These are phyloP conservation scores for Talaromyces sp. DNA, from an alignment of 2,329 filamentous ascomycete genomes.

Conservation along the genomic window DNA sequence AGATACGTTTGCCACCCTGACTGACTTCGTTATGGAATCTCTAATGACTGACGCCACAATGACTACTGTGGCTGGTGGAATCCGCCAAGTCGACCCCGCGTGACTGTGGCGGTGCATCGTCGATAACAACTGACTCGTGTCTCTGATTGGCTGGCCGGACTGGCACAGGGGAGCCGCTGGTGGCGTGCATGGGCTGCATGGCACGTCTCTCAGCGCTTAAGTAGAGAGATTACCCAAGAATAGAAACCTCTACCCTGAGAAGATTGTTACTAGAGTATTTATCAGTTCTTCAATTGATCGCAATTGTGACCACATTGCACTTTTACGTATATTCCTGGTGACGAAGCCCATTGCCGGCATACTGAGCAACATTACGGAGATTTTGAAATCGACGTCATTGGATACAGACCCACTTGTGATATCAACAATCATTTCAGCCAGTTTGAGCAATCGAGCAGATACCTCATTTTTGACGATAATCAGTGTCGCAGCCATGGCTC, in stretches of 20 bases:
- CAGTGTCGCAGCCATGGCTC: conserved; percentile 12
- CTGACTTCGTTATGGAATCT: too few species aligned
- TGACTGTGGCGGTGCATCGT: conserved; percentile 4
- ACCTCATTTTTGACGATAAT: neutral
- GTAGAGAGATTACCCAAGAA: neutral
- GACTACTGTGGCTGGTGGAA: neutral
- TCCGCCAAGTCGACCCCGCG: neutral
- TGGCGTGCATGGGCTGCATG: conserved; percentile 8
- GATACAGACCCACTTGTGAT: conserved; percentile 11
- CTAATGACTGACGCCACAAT: neutral
- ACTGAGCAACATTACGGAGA: neutral
- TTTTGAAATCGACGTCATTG: conserved; percentile 14
- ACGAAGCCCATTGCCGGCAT: neutral
- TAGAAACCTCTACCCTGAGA: neutral
- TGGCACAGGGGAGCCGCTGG: conserved; percentile 9
- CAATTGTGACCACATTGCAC: neutral
- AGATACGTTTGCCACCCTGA: too few species aligned
- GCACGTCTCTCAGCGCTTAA: neutral
- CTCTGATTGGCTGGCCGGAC: neutral
- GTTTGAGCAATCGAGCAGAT: neutral
- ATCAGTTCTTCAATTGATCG: neutral
- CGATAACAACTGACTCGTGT: neutral
- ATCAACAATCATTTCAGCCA: neutral
- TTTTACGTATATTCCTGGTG: neutral
- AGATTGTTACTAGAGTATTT: neutral